Evolutionary conservation across 176 grass and related monocot species (phyloP), one percentile per base, ranked within the genome.

Genomic region (Ananas comosus): DNA sequence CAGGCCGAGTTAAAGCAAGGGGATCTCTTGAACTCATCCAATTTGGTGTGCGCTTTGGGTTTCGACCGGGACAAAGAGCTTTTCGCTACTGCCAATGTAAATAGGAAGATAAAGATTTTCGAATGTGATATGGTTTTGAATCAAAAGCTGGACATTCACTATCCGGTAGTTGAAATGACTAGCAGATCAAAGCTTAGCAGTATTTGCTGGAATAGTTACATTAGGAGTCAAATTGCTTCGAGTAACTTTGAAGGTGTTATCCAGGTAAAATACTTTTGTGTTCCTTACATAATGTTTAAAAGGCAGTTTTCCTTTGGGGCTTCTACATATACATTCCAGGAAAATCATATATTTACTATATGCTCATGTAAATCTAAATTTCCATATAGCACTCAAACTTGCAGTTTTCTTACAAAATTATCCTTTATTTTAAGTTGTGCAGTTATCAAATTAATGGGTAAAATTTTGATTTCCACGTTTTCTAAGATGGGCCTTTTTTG

Each of bases 41-140:
- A 91, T 81, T 93, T 99, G 78, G 95, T 99, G 52, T 93, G 95
- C 81, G 93, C 95, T 18, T 70, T 93, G 72, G 87, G 90, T 63
- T 99, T 99, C 69, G 90, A 99, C 53, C 84, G 95, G 14, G 95
- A 93, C 84, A 94, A 85, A 53, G 95, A 93, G 72, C 81, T 88
- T 75, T 99, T 99, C 51, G 95, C 95, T 64, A 93, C 90, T 67
- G 95, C 95, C 52, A 90, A 89, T 76, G 87, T 99, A 85, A 99
- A 93, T 83, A 99, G 86, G 87, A 99, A 99, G 75, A 93, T 99
- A 81, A 92, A 99, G 85, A 88, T 99, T 48, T 99, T 99, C 76
- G 95, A 99, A 70, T 99, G 83, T 72, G 82, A 92, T 73, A 77
- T 81, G 71, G 88, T 99, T 77, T 74, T 91, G 70, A 99, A 91